Conservation (phyloP, 1,284 basidiomycete species). For the Paramarasmius palmivorus region DNA sequence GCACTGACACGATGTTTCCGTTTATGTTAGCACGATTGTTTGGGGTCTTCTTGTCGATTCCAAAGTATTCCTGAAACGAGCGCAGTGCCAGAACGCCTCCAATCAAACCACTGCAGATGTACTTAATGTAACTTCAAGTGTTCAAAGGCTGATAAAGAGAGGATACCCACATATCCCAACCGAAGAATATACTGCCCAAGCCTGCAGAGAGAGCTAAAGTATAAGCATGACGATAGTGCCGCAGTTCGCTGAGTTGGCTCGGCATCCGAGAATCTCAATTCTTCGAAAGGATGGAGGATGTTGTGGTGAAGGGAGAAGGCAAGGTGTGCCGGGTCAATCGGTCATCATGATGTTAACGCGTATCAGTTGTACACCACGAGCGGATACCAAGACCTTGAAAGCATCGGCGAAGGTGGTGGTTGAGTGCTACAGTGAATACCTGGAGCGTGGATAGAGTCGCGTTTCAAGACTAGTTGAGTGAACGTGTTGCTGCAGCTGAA, state of each 20-base stretch:
- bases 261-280: constrained; percentile 16
- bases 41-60: constrained; percentile 34
- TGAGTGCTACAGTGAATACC: too few relatives aligned
- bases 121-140: constrained; percentile 9
- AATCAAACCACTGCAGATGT: constrained; percentile 41
- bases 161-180: constrained; percentile 36
- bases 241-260: constrained; percentile 23
- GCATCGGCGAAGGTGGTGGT: too few relatives aligned
- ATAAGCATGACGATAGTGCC: constrained; percentile 44
- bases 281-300: too few relatives aligned
- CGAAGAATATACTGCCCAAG: constrained; percentile 47
- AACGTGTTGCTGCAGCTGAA: too few relatives aligned
- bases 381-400: too few relatives aligned
- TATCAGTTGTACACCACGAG: too few relatives aligned
- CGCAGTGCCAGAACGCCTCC: constrained; percentile 45
- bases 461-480: too few relatives aligned
- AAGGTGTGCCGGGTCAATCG: too few relatives aligned
- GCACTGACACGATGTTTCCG: constrained; percentile 57
- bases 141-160: constrained; percentile 15
- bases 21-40: constrained; percentile 36
- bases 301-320: too few relatives aligned
- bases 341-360: too few relatives aligned
- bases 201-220: constrained; percentile 41
- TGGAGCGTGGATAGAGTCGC: too few relatives aligned
- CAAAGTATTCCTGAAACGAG: constrained; percentile 49